These are phyloP conservation scores for Fusarium neocosmosporiellum DNA, from an alignment of 2,329 filamentous ascomycete genomes.

Conservation along the genomic window DNA sequence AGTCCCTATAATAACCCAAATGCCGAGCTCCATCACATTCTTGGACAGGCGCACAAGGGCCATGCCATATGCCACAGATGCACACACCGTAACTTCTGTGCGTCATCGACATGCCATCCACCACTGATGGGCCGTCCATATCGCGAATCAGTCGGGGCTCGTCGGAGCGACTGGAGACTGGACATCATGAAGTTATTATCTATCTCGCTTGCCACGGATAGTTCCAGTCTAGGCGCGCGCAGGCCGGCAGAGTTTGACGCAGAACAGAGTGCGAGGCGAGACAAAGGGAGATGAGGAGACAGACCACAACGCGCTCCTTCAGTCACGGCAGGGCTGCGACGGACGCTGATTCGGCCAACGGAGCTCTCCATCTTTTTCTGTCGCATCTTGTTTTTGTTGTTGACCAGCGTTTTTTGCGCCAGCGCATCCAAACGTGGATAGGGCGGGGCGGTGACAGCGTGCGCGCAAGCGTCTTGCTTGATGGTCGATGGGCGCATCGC, in stretches of 20 bases:
- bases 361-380: conserved; percentile 27
- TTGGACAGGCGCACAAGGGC: conserved; percentile 21
- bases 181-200: conserved; percentile 29
- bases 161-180: conserved; percentile 3
- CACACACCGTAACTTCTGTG: conserved; percentile 43
- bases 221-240: conserved; percentile 11
- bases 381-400: conserved; percentile 44
- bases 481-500: conserved; percentile 43
- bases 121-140: conserved; percentile 15
- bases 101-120: conserved; percentile 27
- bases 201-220: conserved; percentile 33
- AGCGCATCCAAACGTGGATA: conserved; percentile 45
- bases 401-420: conserved; percentile 40
- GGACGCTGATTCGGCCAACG: conserved; percentile 39
- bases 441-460: conserved; percentile 45
- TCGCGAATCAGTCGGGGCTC: conserved; percentile 28
- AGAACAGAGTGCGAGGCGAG: conserved; percentile 17
- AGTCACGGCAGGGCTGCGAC: conserved; percentile 40
- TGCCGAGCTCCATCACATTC: conserved; percentile 33
- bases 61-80: conserved; percentile 15
- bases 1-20: conserved; percentile 2
- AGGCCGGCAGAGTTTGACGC: conserved; percentile 9
- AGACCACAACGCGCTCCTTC: conserved; percentile 19
- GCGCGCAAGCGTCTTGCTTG: conserved; percentile 46
- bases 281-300: conserved; percentile 35